Evolutionary conservation across 2,329 filamentous ascomycete species (phyloP), one percentile per base, ranked within the genome.

Genomic region (Scedosporium apiospermum): DNA sequence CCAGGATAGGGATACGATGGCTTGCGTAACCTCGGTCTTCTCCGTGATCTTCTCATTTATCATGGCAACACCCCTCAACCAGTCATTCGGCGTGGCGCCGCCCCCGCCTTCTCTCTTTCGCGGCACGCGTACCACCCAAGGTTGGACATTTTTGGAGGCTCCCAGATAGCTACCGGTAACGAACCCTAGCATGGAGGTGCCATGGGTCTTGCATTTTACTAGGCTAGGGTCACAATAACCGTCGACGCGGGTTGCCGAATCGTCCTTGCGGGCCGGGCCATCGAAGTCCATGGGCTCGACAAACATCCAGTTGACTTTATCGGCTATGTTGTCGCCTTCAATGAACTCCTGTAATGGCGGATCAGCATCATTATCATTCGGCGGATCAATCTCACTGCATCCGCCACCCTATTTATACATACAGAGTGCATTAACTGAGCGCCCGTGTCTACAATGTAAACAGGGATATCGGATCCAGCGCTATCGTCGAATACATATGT

Each of bases 131-230:
- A 57, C 53, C 53, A 30, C 53, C 18, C 18, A 27, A 14, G 53
- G 53, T 21, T 57, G 2, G 14, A 57, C 53, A 10, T 57, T 26
- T 27, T 34, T 57, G 3, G 23, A 34, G 53, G 23, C 14, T 27
- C 53, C 53, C 26, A 57, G 14, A 4, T 57, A 34, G 6, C 9
- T n/a, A 3, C 53, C 53, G 6, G 53, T 57, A 16, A 57, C 53
- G n/a, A 57, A 57, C 9, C 53, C 53, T 12, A 57, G 53, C 53
- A 57, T 57, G 26, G 53, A 57, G 53, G 53, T 57, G 9, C 53
- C 53, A 16, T 57, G 12, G 2, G 6, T 12, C 21, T n/a, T 26
- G 26, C 53, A 57, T 23, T 21, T 51, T 51, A 6, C 9, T 6
- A 1, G n/a, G 9, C 23, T 10, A 3, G 12, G 53, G 53, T 14